Base-by-base conservation (phyloP, 148 eudicot genomes). In the Cornus kousa region DNA sequence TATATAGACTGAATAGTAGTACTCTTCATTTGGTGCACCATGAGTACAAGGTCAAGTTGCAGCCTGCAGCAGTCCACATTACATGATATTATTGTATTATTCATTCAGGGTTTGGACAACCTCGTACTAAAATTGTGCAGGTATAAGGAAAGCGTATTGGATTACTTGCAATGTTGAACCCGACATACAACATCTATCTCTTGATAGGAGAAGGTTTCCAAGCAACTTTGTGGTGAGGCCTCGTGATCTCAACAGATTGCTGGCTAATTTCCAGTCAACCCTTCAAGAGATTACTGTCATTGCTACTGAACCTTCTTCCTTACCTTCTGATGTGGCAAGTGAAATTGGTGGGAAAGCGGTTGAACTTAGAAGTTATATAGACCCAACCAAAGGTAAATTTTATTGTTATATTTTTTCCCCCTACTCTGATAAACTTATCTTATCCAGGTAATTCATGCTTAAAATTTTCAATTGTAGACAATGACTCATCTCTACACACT, bases 331-430 rank as follows among this genome's bases (percentile, higher is more conserved):
- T 74, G 85, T 79, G 37, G 93, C 92, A 39, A 88, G 78, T 78
- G 92, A 96, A 83, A 90, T 96, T 86, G 98, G 97, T 75, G 99
- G 99, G 78, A 96, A 96, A 88, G 98, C 99, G 81, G 98, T 96
- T 82, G 99, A 96, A 78, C 86, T 96, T 77, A 87, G 98, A 88
- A 96, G 99, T 82, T 96, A 96, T 70, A 87, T 96, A 73, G 99
- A 96, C 80, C 99, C 99, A 55, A 90, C 94, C 70, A 96, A 91
- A 93, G 99, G 99, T 96, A 85, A 77, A 35, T 66, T 53, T 55
- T 24, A 50, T 78, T 71, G 28, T 55, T 53, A 55, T 24, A 53
- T 78, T 71, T 39, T 55, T 64, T n/a, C 23, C 72, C 20, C 14
- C 48, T 67, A n/a, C 62, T 79, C 46, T 68, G 28, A 50, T 67